Evolutionary conservation across 176 grass and related monocot species (phyloP).

Genomic region (Puya raimondii): DNA sequence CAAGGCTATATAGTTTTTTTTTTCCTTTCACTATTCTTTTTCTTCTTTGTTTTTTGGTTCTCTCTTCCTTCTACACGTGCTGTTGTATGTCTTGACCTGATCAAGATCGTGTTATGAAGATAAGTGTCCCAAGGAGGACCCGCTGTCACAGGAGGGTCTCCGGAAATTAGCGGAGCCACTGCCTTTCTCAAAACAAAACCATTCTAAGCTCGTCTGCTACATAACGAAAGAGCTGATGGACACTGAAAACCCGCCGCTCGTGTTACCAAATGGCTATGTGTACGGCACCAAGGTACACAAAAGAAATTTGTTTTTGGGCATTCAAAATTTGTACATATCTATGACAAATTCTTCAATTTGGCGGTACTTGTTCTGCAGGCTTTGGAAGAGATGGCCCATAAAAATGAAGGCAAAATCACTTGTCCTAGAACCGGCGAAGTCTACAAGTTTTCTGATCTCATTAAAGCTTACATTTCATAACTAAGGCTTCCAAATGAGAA

Average conservation of each 20-base stretch:
- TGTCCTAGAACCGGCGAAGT: slow-evolving; percentile 65
- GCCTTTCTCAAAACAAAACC: slow-evolving; percentile 82
- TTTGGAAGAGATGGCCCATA: slow-evolving; percentile 86
- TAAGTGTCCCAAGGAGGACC: slow-evolving; percentile 83
- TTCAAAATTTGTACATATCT: background rate
- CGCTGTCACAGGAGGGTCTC: slow-evolving; percentile 66
- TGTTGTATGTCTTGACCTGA: slow-evolving; percentile 45
- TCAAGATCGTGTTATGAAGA: slow-evolving; percentile 65
- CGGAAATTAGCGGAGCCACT: slow-evolving; percentile 74
- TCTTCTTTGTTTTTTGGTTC: background rate
- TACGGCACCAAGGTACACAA: slow-evolving; percentile 77
- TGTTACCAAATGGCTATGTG: slow-evolving; percentile 86
- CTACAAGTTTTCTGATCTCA: slow-evolving; percentile 62
- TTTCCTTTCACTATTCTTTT: slow-evolving; percentile 9
- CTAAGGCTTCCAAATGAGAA: background rate
- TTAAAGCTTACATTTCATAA: slow-evolving; percentile 81
- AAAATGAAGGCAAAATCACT: slow-evolving; percentile 66
- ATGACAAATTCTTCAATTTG: background rate
- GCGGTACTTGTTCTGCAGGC: slow-evolving; percentile 36
- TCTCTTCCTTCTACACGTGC: background rate
- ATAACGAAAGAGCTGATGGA: slow-evolving; percentile 98
- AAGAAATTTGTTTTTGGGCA: background rate
- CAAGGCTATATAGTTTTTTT: slow-evolving; percentile 12
- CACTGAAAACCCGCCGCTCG: slow-evolving; percentile 83
- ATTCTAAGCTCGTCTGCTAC: slow-evolving; percentile 94